These are phyloP conservation scores for Leccinum longicurvipes DNA, from an alignment of 768 basidiomycete species.

Conservation along the genomic window DNA sequence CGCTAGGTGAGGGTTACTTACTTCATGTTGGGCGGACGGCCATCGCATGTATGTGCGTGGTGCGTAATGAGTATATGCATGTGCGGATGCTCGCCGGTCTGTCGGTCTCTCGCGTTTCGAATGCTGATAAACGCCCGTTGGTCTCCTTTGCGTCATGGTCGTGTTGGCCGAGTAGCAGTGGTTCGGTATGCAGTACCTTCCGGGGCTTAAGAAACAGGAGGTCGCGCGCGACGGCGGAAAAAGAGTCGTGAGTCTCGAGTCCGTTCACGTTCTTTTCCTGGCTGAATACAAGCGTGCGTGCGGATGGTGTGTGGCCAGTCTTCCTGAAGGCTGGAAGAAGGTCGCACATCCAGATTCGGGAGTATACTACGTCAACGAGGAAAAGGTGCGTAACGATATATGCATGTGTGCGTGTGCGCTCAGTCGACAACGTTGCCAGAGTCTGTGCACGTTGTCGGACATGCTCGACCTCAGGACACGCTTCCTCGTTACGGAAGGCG, in stretches of 20 bases:
- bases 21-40: too few species aligned
- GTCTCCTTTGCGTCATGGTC: not conserved
- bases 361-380: constrained; percentile 30
- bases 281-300: not conserved
- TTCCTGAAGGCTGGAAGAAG: constrained; percentile 27
- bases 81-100: not conserved
- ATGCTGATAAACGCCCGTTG: not conserved
- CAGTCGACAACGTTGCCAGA: not conserved
- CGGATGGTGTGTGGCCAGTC: constrained; percentile 5
- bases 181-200: not conserved
- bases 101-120: not conserved
- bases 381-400: too few species aligned
- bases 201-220: not conserved
- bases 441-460: constrained; percentile 11
- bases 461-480: constrained; percentile 5
- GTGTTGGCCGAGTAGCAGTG: not conserved
- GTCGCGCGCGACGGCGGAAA: not conserved
- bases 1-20: not conserved
- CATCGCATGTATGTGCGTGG: too few species aligned
- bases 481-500: constrained; percentile 13
- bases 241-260: constrained; percentile 8
- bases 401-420: too few species aligned
- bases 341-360: constrained; percentile 33
- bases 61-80: too few species aligned
- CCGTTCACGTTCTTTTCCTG: not conserved